Conservation (phyloP, 148 eudicot genomes). For the Dianthus caryophyllus region DNA sequence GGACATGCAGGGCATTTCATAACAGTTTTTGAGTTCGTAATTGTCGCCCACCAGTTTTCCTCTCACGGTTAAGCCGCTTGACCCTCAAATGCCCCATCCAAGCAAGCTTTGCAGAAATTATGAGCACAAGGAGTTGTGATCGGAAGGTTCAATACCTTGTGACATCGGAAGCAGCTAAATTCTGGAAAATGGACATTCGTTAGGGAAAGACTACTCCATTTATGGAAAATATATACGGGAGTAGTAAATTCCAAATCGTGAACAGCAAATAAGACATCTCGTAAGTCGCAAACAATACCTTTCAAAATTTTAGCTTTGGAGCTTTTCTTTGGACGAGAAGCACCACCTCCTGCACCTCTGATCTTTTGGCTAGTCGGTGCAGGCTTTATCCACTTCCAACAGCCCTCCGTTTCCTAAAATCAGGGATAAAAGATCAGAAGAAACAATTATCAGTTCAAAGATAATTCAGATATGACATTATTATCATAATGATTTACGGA, state of each 20-base stretch:
- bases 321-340: slow-evolving; percentile 28
- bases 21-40: slow-evolving; percentile 66
- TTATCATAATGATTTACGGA: neutral
- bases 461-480: no score
- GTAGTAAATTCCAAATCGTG: neutral
- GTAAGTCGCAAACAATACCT: slow-evolving; percentile 36
- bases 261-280: neutral
- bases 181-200: slow-evolving; percentile 34
- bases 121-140: slow-evolving; percentile 89
- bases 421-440: neutral
- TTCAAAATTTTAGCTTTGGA: slow-evolving; percentile 48
- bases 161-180: slow-evolving; percentile 58
- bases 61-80: slow-evolving; percentile 50
- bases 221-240: no score
- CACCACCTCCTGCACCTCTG: slow-evolving; percentile 25
- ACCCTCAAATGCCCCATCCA: slow-evolving; percentile 66
- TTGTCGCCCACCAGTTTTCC: slow-evolving; percentile 54
- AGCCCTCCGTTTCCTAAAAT: slow-evolving; percentile 46
- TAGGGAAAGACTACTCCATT: neutral
- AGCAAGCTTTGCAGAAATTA: slow-evolving; percentile 75
- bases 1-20: slow-evolving; percentile 77
- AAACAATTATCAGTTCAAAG: no score
- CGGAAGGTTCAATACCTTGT: slow-evolving; percentile 62
- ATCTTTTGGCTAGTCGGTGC: slow-evolving; percentile 48
- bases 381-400: slow-evolving; percentile 82